Conservation (phyloP, 2,329 filamentous ascomycete genomes). For the Colletotrichum falcatum region DNA sequence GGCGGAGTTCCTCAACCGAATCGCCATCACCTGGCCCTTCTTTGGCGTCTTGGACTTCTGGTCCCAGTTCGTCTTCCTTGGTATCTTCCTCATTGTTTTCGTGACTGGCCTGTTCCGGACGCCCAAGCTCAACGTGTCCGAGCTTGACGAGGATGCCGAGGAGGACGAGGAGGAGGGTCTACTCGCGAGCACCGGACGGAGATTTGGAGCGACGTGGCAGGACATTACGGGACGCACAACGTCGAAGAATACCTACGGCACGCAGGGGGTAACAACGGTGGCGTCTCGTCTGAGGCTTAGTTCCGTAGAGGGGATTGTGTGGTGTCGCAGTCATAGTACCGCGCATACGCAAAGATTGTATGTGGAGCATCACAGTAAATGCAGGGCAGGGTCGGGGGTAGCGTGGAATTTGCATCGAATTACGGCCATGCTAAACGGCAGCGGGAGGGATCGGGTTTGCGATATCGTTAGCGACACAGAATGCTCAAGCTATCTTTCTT, state of each 20-base stretch:
- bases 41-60: constrained; percentile 95
- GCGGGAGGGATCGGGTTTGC: constrained; percentile 7
- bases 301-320: not conserved
- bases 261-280: constrained; percentile 26
- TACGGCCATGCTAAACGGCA: constrained; percentile 25
- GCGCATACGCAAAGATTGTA: constrained; percentile 11
- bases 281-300: constrained; percentile 26
- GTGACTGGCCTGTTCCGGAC: constrained; percentile 83
- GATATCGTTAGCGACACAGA: constrained; percentile 19
- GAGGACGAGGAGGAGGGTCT: constrained; percentile 94
- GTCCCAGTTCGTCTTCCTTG: constrained; percentile 94
- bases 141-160: constrained; percentile 89
- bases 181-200: constrained; percentile 82
- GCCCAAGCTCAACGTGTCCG: constrained; percentile 79
- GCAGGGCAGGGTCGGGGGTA: constrained; percentile 1
- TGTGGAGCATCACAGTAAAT: constrained; percentile 10
- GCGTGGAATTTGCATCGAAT: constrained; percentile 8
- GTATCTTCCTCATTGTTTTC: constrained; percentile 85
- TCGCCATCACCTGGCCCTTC: constrained; percentile 94
- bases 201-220: constrained; percentile 89
- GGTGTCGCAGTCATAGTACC: not conserved
- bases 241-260: constrained; percentile 41
- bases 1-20: constrained; percentile 91
- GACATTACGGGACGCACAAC: constrained; percentile 75
- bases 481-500: constrained; percentile 16